Conservation (phyloP, 768 basidiomycete genomes). For the Cystobasidium ongulense region DNA sequence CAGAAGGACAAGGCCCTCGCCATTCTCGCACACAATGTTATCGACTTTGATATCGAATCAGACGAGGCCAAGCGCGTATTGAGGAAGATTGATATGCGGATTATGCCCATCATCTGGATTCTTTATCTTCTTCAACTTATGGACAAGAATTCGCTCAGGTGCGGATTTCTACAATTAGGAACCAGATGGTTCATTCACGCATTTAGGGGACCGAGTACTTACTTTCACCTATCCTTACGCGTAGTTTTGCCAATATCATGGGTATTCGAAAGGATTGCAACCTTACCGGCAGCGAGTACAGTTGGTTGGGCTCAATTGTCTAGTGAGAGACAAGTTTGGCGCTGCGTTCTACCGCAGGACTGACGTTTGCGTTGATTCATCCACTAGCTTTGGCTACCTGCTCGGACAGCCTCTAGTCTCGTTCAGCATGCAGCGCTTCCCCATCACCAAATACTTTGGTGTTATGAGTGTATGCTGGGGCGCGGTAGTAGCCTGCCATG, state of each 20-base stretch:
- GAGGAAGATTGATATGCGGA: conserved; percentile 33
- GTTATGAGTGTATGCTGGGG: conserved; percentile 32
- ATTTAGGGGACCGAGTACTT: too few relatives aligned
- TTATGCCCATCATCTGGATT: conserved; percentile 31
- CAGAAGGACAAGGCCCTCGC: conserved; percentile 30
- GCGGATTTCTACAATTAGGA: too few relatives aligned
- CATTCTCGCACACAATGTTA: conserved; percentile 18
- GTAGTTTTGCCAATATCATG: background rate
- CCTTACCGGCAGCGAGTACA: conserved; percentile 29
- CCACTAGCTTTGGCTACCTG: conserved; percentile 33
- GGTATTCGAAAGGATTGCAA: conserved; percentile 20
- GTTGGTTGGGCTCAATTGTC: conserved; percentile 36
- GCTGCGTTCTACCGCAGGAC: background rate
- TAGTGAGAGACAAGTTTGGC: conserved; percentile 26
- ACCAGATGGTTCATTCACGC: too few relatives aligned
- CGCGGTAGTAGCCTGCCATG: background rate
- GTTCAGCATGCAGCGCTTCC: conserved; percentile 28
- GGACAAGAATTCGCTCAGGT: background rate
- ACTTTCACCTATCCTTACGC: too few relatives aligned
- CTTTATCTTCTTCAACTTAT: conserved; percentile 26
- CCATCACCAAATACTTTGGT: conserved; percentile 26
- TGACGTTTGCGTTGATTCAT: background rate
- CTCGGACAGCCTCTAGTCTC: conserved; percentile 30
- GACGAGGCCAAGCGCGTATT: conserved; percentile 30
- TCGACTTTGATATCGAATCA: conserved; percentile 24